These are phyloP conservation scores for Cystobasidiaceae sp. DNA, from an alignment of 1,284 basidiomycete species.

Conservation along the genomic window DNA sequence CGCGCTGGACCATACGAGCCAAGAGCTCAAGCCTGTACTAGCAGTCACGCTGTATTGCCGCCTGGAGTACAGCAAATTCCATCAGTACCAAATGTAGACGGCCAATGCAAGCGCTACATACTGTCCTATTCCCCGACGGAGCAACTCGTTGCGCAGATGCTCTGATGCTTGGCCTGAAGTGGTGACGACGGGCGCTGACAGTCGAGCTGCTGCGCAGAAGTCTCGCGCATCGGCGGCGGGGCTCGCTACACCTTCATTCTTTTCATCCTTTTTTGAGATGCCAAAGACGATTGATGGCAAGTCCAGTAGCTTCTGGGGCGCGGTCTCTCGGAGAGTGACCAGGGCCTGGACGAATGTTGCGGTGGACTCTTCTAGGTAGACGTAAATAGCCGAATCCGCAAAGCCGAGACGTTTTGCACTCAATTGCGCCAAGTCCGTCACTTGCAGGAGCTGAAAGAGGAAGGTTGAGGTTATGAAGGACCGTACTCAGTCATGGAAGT, in stretches of 20 bases:
- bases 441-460: slow-evolving; percentile 9
- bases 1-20: slow-evolving; percentile 22
- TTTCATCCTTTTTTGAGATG: background rate
- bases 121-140: background rate
- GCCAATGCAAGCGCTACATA: no score
- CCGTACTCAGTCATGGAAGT: no score
- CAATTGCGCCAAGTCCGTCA: slow-evolving; percentile 4
- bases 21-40: background rate
- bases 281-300: background rate
- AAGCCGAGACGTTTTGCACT: background rate
- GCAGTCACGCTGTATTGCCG: background rate
- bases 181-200: background rate
- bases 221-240: slow-evolving; percentile 3
- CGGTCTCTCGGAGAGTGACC: slow-evolving; percentile 2
- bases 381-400: slow-evolving; percentile 21
- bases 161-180: background rate
- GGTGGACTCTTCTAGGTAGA: background rate
- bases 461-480: no score
- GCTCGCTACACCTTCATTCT: no score
- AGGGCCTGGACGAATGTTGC: background rate
- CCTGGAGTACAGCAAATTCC: background rate
- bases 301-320: slow-evolving; percentile 5
- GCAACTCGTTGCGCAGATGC: background rate
- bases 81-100: background rate
- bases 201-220: slow-evolving; percentile 3